Evolutionary conservation across 805 yeast genomes (phyloP).

Genomic region (Yamadazyma endophytica): DNA sequence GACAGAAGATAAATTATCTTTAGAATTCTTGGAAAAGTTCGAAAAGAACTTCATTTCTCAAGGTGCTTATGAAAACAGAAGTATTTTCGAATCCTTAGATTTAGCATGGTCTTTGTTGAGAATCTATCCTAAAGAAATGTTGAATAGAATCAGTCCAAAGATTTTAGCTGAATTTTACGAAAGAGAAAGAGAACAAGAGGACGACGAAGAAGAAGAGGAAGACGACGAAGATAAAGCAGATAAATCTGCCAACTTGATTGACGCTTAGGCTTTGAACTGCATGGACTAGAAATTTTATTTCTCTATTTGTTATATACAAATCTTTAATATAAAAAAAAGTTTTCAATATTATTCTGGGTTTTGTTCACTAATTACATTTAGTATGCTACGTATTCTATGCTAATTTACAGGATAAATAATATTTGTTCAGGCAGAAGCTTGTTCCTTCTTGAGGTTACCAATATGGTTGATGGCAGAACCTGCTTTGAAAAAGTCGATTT

Average conservation of each 20-base stretch:
- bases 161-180: slow-evolving; percentile 93
- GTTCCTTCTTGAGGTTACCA: slow-evolving; percentile 43
- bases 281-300: too few relatives aligned
- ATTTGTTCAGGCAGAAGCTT: not conserved
- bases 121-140: slow-evolving; percentile 98
- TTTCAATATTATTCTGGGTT: too few relatives aligned
- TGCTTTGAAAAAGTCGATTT: slow-evolving; percentile 91
- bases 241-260: slow-evolving; percentile 40
- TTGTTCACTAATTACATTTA: too few relatives aligned
- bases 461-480: slow-evolving; percentile 96
- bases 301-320: too few relatives aligned
- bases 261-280: slow-evolving; percentile 26
- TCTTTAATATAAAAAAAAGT: too few relatives aligned
- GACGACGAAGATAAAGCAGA: slow-evolving; percentile 20
- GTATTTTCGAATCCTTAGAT: slow-evolving; percentile 91
- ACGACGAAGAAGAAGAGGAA: slow-evolving; percentile 45
- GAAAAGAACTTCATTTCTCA: slow-evolving; percentile 94
- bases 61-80: slow-evolving; percentile 96
- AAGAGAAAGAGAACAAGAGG: slow-evolving; percentile 69
- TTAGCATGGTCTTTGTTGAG: slow-evolving; percentile 97
- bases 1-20: slow-evolving; percentile 93
- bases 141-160: slow-evolving; percentile 98
- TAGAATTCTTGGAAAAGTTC: slow-evolving; percentile 96
- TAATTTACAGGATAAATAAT: slow-evolving; percentile 1
- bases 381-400: slow-evolving; percentile 1